phyloP scores from a whole-genome alignment of 176 grass and related monocot species.

The Chloris gayana region DNA sequence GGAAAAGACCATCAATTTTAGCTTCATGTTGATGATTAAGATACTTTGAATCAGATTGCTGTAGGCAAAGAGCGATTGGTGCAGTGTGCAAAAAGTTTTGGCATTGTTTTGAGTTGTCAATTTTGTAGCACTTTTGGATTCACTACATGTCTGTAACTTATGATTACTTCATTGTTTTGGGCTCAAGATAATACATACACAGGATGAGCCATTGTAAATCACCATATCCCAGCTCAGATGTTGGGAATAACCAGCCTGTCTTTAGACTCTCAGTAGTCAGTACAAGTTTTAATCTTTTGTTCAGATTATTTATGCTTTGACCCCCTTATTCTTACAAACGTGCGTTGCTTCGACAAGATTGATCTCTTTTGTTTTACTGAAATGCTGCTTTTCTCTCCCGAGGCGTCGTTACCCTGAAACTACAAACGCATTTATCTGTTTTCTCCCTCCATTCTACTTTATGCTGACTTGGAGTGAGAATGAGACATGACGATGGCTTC shows the following conservation, averaged over 20 bases:
- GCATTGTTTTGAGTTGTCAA: conserved; percentile 24
- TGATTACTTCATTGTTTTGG: conserved; percentile 48
- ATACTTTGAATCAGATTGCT: background rate
- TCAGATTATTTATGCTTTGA: conserved; percentile 3
- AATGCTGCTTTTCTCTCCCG: no score
- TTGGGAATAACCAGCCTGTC: conserved; percentile 51
- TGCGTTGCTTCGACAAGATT: background rate
- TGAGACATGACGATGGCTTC: conserved; percentile 14
- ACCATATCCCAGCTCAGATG: conserved; percentile 12
- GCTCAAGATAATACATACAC: conserved; percentile 27
- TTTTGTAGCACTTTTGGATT: conserved; percentile 44
- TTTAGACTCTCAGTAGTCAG: background rate
- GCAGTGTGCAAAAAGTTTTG: conserved; percentile 31
- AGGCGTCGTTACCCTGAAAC: background rate
- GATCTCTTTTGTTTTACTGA: background rate
- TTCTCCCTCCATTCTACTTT: background rate
- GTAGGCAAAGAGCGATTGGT: background rate
- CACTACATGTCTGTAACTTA: conserved; percentile 44
- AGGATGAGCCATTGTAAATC: conserved; percentile 43
- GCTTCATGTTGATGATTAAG: background rate
- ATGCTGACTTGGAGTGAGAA: background rate
- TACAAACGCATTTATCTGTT: background rate
- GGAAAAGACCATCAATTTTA: background rate
- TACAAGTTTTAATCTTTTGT: conserved; percentile 9
- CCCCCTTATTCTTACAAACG: background rate